Conservation (phyloP, 208 protist genomes). For the Leishmania guyanensis region DNA sequence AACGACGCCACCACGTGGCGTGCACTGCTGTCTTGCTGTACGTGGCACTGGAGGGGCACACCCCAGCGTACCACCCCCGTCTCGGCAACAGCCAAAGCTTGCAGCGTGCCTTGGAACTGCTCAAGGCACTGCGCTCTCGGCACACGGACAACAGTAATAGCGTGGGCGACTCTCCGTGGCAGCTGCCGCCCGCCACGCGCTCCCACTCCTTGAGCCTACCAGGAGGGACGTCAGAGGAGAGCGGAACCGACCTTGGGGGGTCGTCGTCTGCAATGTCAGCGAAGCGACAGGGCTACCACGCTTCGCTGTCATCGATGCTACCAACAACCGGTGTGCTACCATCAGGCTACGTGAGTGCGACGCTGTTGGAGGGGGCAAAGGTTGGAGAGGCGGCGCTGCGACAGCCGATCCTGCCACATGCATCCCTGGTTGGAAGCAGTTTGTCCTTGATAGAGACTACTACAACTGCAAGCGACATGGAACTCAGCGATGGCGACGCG, state of each 20-base stretch:
- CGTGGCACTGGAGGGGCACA: constrained; percentile 68
- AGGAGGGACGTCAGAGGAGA: constrained; percentile 46
- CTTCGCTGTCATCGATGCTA: constrained; percentile 7
- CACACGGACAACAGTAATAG: background rate
- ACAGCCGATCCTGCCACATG: constrained; percentile 15
- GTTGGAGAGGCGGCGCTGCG: constrained; percentile 13
- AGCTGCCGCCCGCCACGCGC: constrained; percentile 13
- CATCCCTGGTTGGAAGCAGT: background rate
- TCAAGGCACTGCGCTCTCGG: constrained; percentile 29
- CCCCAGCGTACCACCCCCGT: constrained; percentile 48
- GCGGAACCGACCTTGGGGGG: constrained; percentile 32
- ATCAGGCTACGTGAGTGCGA: constrained; percentile 33
- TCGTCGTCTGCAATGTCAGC: constrained; percentile 6
- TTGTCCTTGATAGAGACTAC: background rate
- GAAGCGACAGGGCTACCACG: background rate
- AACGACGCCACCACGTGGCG: constrained; percentile 66
- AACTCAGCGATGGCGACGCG: constrained; percentile 7
- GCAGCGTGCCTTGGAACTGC: constrained; percentile 27
- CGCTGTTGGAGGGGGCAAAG: constrained; percentile 21
- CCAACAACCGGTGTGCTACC: constrained; percentile 19
- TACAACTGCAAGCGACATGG: constrained; percentile 23
- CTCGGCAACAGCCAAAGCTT: constrained; percentile 46
- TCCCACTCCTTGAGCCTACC: constrained; percentile 10
- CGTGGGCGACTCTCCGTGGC: constrained; percentile 4
- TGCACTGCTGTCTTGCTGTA: constrained; percentile 76